Conservation (phyloP, 257 asterid genomes). For the Apocynum venetum region DNA sequence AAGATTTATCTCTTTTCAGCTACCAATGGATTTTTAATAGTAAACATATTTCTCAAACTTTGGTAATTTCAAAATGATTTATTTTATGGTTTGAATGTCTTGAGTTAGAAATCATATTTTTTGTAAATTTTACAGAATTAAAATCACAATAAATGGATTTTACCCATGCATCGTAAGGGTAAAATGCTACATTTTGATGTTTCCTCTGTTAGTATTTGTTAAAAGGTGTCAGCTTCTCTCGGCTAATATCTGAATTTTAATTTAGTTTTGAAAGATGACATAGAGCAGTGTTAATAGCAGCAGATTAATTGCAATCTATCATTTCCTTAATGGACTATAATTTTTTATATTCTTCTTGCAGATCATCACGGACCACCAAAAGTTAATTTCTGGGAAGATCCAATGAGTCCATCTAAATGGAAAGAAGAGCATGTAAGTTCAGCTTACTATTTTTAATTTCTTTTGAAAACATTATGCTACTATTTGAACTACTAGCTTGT, state of each 20-base stretch:
- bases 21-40: background rate
- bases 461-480: background rate
- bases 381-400: slow-evolving; percentile 58
- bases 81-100: background rate
- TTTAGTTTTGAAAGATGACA: too few relatives aligned
- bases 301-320: slow-evolving; percentile 1
- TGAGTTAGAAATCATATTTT: background rate
- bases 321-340: background rate
- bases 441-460: background rate
- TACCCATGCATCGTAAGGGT: background rate
- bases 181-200: background rate
- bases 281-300: background rate
- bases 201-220: background rate
- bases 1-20: background rate
- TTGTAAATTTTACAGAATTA: background rate
- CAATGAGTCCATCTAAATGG: slow-evolving; percentile 66
- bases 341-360: slow-evolving; percentile 21
- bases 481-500: background rate
- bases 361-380: slow-evolving; percentile 58
- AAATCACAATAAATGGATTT: background rate
- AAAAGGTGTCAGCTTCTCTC: background rate
- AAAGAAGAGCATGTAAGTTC: slow-evolving; percentile 59
- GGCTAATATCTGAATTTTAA: background rate
- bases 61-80: background rate
- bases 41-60: background rate